A percentile compares a stretch with the other conserved stretches of the same genome.
phyloP scores from a whole-genome alignment of 2,329 filamentous ascomycete genomes.

The Fusarium nelsonii region DNA sequence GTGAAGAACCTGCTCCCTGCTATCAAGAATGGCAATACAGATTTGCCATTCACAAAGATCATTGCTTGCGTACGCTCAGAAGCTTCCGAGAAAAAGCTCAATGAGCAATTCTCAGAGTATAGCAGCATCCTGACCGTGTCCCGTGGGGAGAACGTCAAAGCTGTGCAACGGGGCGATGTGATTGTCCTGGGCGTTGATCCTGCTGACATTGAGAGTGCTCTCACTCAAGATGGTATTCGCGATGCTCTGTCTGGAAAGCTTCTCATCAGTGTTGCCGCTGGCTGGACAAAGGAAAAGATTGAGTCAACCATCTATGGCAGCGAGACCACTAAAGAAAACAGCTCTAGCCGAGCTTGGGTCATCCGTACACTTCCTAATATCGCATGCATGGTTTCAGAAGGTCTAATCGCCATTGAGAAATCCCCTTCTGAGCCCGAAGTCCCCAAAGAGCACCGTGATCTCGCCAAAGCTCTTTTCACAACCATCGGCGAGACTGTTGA shows the following conservation, averaged over 20 bases:
- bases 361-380: constrained; percentile 54
- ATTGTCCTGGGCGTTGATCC: constrained; percentile 63
- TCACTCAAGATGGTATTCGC: constrained; percentile 54
- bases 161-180: constrained; percentile 54
- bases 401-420: constrained; percentile 52
- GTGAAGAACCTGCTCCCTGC: constrained; percentile 43
- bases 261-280: constrained; percentile 64
- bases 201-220: constrained; percentile 54
- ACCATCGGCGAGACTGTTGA: constrained; percentile 65
- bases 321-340: constrained; percentile 30
- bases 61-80: constrained; percentile 51
- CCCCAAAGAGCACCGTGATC: constrained; percentile 38
- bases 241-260: constrained; percentile 60
- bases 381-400: constrained; percentile 51
- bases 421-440: constrained; percentile 32
- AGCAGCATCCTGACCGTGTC: constrained; percentile 42
- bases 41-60: constrained; percentile 44
- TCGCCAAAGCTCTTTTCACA: constrained; percentile 63
- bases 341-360: constrained; percentile 39
- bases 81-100: constrained; percentile 41
- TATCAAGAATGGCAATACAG: constrained; percentile 7
- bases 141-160: constrained; percentile 52
- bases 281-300: constrained; percentile 59
- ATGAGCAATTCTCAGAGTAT: constrained; percentile 36
- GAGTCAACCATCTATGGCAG: constrained; percentile 53